Evolutionary conservation across 2,329 filamentous ascomycete species (phyloP), one percentile per base, ranked within the genome.

Genomic region (Trichoderma endophyticum): DNA sequence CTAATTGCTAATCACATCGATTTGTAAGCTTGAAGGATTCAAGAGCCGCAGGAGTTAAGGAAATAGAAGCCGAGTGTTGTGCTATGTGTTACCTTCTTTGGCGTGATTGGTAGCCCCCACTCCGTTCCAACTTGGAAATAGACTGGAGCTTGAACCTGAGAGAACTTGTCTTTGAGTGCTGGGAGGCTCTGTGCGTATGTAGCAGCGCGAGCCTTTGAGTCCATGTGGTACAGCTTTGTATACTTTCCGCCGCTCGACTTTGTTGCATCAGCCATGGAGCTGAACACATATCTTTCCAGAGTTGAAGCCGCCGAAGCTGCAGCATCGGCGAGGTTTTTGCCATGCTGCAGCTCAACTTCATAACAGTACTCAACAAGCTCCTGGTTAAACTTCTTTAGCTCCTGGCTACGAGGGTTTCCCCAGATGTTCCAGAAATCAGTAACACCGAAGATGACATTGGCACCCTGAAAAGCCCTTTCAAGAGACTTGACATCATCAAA

Each of bases 181-280:
- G 71, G 70, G 1, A 74, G 73, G 21, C 59, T 71, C 11, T 73
- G 71, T 4, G 71, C 74, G 61, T 83, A 83, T 3, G 77, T 74
- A 2, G 75, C 77, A 6, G 77, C 79, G 1, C 76, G 75, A 6
- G 81, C 83, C 73, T 85, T 85, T 14, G 78, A 76, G 54, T 84
- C 81, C 70, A 83, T 84, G 73, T 85, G 82, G 62, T 81, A 81
- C 0, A 84, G 80, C 15, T 78, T 75, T 3, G 70, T 80, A 70
- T 84, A 84, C 73, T 83, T 83, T 0, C 84, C 84, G 11, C 75
- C 75, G n/a, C 80, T 82, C 77, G 78, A 80, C 71, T 80, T 82
- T 9, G 74, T 76, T 1, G 78, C 77, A 74, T 83, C 75, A 1
- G 79, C 77, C 1, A 85, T 73, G 0, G 78, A 79, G 4, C 82